Evolutionary conservation across 805 yeast species (phyloP).

Genomic region (Zygotorulaspora chibaensis): DNA sequence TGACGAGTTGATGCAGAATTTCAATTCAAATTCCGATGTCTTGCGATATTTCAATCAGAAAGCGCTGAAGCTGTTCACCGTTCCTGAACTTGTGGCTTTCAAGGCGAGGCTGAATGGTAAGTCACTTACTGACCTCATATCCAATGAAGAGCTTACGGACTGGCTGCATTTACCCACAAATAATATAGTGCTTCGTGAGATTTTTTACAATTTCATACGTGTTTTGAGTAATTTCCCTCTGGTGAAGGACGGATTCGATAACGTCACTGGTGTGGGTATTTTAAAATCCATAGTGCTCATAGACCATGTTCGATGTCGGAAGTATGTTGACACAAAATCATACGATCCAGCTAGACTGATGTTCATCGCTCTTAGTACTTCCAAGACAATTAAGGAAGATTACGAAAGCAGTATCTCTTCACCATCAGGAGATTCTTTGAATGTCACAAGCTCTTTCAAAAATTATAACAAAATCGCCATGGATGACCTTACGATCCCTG

Average conservation of each 20-base stretch:
- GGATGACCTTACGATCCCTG: conserved; percentile 37
- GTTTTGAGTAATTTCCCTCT: conserved; percentile 50
- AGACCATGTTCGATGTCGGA: conserved; percentile 40
- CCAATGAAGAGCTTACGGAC: conserved; percentile 26
- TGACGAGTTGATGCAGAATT: neutral
- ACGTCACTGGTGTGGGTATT: conserved; percentile 39
- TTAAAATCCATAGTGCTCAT: conserved; percentile 44
- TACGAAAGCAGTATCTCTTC: conserved; percentile 10
- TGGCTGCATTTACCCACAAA: conserved; percentile 39
- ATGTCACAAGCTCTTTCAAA: conserved; percentile 28
- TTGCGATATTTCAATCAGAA: conserved; percentile 15
- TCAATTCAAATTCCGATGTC: conserved; percentile 13
- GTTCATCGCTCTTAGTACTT: conserved; percentile 43
- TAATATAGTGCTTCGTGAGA: conserved; percentile 28
- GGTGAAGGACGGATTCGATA: conserved; percentile 33
- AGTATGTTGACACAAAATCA: conserved; percentile 34
- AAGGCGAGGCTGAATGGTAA: conserved; percentile 23
- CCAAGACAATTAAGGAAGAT: conserved; percentile 18
- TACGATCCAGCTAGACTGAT: conserved; percentile 43
- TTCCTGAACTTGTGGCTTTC: conserved; percentile 25
- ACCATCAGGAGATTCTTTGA: conserved; percentile 10
- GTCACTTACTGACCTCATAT: conserved; percentile 24
- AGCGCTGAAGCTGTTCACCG: conserved; percentile 19
- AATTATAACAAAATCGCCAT: conserved; percentile 44
- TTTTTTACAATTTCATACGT: conserved; percentile 40